Evolutionary conservation across 2,329 filamentous ascomycete genomes (phyloP).

Genomic region (Leptographium flavum): DNA sequence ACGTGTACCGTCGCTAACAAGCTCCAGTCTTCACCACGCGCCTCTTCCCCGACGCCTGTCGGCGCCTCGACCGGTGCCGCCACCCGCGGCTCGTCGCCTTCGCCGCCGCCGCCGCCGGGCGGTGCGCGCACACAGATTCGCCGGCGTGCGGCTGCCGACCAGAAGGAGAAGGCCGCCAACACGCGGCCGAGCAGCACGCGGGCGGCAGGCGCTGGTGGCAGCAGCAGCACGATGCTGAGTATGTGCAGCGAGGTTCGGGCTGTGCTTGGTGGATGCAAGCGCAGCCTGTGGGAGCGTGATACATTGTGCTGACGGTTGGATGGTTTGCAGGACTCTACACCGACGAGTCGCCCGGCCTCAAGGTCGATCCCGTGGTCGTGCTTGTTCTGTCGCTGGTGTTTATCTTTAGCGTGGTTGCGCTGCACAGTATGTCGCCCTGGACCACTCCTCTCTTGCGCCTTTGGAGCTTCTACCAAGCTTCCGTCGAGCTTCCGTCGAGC

Average conservation of each 20-base stretch:
- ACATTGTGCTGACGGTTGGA: background rate
- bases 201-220: conserved; percentile 85
- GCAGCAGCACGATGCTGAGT: conserved; percentile 97
- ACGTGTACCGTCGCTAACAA: background rate
- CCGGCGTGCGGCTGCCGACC: conserved; percentile 86
- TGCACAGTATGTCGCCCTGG: conserved; percentile 61
- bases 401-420: conserved; percentile 94
- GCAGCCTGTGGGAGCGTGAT: background rate
- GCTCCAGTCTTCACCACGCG: conserved; percentile 40
- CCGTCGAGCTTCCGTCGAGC: too few species aligned
- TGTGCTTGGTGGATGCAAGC: too few species aligned
- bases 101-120: conserved; percentile 77
- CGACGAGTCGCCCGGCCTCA: conserved; percentile 91
- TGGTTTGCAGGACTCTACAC: conserved; percentile 66
- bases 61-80: conserved; percentile 51
- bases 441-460: background rate
- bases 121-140: conserved; percentile 92
- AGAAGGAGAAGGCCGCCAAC: conserved; percentile 96
- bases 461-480: too few species aligned
- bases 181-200: conserved; percentile 82
- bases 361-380: conserved; percentile 96
- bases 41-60: conserved; percentile 38
- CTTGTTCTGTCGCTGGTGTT: conserved; percentile 93
- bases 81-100: conserved; percentile 64
- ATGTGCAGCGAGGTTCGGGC: conserved; percentile 28